Base-by-base conservation (phyloP, 2,329 filamentous ascomycete species). In the Purpureocillium lavendulum region DNA sequence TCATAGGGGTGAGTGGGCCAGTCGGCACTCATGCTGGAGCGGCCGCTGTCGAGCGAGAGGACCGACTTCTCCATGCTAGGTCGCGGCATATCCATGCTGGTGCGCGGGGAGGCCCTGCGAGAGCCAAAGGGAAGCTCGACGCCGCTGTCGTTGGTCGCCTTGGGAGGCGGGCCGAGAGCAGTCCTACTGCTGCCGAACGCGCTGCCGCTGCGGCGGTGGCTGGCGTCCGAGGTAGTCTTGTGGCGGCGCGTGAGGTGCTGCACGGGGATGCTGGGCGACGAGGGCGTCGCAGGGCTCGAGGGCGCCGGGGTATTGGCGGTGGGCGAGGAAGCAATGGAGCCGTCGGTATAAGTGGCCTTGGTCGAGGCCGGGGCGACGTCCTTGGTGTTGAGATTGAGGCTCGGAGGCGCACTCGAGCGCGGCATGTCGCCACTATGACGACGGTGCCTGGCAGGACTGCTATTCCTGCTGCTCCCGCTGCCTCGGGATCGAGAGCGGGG, bases 1-100 rank as follows among this genome's bases (percentile, higher is more conserved):
- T 65, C 62, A 28, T 55, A 50, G n/a, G 62, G 62, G 35, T 65
- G 62, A 5, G 55, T 51, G 9, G 61, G 60, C 58, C 59, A 61
- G 41, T 64, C 62, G 32, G 57, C 52, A 46, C 60, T 64, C 43
- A 48, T 54, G 36, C 51, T 56, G 30, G 59, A 63, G 36, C 59
- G 58, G 18, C 54, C 53, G 41, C 61, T 64, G 28, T 65, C 62
- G n/a, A 59, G 48, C 13, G 58, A 61, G 8, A 54, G 49, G 35
- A 49, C 49, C 4, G 45, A 46, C 24, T 41, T 43, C 33, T 57
- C 54, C 40, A 51, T 39, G 39, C 54, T 59, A 38, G 57, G 59
- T 29, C 55, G 46, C 32, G 49, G 21, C 21, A 26, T 5, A 26
- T 26, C 21, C 21, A 26, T 26, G 21, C 21, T 26, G 21, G 21